Evolutionary conservation across 1,139 yeast species (phyloP).

Genomic region (Taphrina populina): DNA sequence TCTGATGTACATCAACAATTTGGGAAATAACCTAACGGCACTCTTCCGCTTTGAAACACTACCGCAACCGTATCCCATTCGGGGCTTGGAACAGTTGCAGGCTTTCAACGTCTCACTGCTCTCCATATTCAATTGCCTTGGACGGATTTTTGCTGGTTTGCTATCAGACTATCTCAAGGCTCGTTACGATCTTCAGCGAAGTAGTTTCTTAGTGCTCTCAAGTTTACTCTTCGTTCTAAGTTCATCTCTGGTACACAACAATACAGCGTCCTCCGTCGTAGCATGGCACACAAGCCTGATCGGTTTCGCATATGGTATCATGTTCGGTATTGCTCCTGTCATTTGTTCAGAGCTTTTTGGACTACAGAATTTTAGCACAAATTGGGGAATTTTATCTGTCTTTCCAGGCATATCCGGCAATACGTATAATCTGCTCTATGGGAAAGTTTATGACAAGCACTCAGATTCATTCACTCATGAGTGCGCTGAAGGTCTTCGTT

Average conservation of each 20-base stretch:
- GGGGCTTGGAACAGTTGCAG: slow-evolving; percentile 51
- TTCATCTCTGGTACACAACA: slow-evolving; percentile 45
- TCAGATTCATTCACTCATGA: slow-evolving; percentile 36
- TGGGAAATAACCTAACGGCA: slow-evolving; percentile 23
- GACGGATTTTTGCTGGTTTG: slow-evolving; percentile 68
- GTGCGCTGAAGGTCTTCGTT: slow-evolving; percentile 37
- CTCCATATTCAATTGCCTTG: slow-evolving; percentile 65
- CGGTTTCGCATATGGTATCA: slow-evolving; percentile 77
- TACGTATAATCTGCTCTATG: slow-evolving; percentile 46
- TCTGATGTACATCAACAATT: slow-evolving; percentile 60
- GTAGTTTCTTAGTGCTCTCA: slow-evolving; percentile 65
- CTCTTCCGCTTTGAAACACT: slow-evolving; percentile 7
- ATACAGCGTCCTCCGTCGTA: slow-evolving; percentile 47
- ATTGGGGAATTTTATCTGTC: slow-evolving; percentile 65
- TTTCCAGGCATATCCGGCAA: slow-evolving; percentile 46
- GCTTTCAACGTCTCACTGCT: slow-evolving; percentile 71
- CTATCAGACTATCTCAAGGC: slow-evolving; percentile 61
- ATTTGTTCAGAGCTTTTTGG: slow-evolving; percentile 76
- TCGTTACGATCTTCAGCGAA: slow-evolving; percentile 56
- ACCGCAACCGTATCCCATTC: neutral
- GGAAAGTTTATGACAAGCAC: slow-evolving; percentile 44
- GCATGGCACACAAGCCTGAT: slow-evolving; percentile 59
- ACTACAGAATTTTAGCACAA: slow-evolving; percentile 65
- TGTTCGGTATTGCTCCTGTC: slow-evolving; percentile 79
- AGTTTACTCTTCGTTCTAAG: slow-evolving; percentile 48